phyloP scores from a whole-genome alignment of 2,329 filamentous ascomycete genomes.

The Bipolaris cookei region DNA sequence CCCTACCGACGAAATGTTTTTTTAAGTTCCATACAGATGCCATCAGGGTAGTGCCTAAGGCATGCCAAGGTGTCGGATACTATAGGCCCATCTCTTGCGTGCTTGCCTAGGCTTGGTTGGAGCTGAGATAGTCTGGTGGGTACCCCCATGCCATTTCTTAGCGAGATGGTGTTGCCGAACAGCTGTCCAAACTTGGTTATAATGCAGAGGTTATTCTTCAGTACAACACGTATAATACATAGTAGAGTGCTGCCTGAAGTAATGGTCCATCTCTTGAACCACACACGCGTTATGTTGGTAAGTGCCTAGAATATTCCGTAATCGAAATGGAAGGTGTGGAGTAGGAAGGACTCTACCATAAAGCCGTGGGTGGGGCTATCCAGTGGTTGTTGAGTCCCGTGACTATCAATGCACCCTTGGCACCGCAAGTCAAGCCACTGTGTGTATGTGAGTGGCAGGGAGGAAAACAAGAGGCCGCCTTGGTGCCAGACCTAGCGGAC shows the following conservation, averaged over 20 bases:
- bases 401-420: constrained; percentile 26
- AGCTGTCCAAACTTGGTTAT: background rate
- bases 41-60: constrained; percentile 1
- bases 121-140: background rate
- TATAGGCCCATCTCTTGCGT: background rate
- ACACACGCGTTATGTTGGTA: background rate
- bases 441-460: constrained; percentile 11
- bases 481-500: constrained; percentile 22
- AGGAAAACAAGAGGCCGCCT: constrained; percentile 28
- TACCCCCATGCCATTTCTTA: background rate
- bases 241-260: background rate
- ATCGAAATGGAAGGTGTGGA: constrained; percentile 7
- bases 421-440: constrained; percentile 18
- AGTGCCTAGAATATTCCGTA: constrained; percentile 11
- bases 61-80: constrained; percentile 9
- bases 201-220: background rate
- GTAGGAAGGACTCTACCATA: constrained; percentile 1
- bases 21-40: background rate
- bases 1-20: background rate
- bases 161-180: background rate
- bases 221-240: background rate
- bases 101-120: constrained; percentile 8
- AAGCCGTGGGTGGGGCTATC: background rate
- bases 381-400: constrained; percentile 31
- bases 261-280: background rate